A percentile compares a stretch with the other conserved stretches of the same genome.
phyloP scores from a whole-genome alignment of 805 yeast species.

The Cyberlindnera bimundalis region DNA sequence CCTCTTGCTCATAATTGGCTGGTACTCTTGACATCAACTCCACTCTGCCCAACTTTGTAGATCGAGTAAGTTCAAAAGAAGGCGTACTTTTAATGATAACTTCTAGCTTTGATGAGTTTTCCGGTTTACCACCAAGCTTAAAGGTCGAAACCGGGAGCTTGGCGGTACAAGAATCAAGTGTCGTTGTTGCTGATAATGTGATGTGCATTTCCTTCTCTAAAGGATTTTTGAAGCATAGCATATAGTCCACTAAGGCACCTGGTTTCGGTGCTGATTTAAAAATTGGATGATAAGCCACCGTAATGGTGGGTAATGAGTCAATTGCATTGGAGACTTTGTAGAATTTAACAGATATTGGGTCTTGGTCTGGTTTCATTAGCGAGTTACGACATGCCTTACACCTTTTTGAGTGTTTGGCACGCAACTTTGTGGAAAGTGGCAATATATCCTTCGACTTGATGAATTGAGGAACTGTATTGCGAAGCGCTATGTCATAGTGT shows the following conservation, averaged over 20 bases:
- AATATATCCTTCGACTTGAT: constrained; percentile 1
- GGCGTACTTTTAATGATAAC: constrained; percentile 28
- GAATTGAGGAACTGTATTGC: constrained; percentile 5
- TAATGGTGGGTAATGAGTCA: constrained; percentile 23
- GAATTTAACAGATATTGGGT: constrained; percentile 25
- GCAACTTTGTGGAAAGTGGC: constrained; percentile 21
- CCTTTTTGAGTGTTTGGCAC: constrained; percentile 23
- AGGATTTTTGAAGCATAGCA: constrained; percentile 21
- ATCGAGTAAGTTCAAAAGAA: constrained; percentile 26
- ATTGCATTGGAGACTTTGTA: constrained; percentile 28
- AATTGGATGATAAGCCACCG: constrained; percentile 8
- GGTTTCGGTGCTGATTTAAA: neutral
- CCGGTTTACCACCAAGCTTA: constrained; percentile 18
- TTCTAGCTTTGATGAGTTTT: constrained; percentile 19
- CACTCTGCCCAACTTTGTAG: constrained; percentile 29
- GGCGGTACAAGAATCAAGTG: constrained; percentile 4
- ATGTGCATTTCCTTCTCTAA: constrained; percentile 9
- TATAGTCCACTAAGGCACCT: neutral
- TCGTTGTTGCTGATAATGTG: constrained; percentile 15
- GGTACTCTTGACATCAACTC: constrained; percentile 30
- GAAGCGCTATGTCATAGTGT: constrained; percentile 5
- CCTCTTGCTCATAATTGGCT: constrained; percentile 9
- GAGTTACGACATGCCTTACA: constrained; percentile 29
- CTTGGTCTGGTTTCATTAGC: constrained; percentile 28
- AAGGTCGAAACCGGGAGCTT: constrained; percentile 22